Base-by-base conservation (phyloP, 495 filamentous ascomycete genomes). In the Xylaria curta region DNA sequence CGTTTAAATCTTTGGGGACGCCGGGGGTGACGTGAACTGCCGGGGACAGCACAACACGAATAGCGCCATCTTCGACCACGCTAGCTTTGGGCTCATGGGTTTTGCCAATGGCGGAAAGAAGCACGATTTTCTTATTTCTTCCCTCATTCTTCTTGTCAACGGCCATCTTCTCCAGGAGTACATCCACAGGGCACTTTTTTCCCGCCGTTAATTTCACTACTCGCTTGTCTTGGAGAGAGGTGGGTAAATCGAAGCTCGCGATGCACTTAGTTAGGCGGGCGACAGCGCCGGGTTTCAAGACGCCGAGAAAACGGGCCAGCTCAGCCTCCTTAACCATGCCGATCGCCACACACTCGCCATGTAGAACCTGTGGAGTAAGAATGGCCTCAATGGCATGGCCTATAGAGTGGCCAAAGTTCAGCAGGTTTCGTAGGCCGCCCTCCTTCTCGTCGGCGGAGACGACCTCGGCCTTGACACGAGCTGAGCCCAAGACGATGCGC, bases 131-230 rank as follows among this genome's bases (percentile, higher is more conserved):
- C 86, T 98, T 99, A 81, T 97, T 95, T 44, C 87, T 88, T 1
- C 96, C 96, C 42, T 97, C 92, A 68, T 99, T 99, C 88, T 99
- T 99, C 88, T 99, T 99, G 83, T 99, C 96, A 49, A 98, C 90
- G 3, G 90, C 94, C 96, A 99, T 99, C 79, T 97, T 95, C 70
- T 90, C 87, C 58, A 99, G 84, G 69, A 98, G 80, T 56, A 91
- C 89, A 72, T 98, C 94, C 13, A 98, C 93, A n/a, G 94, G 91
- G 79, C 97, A 99, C 74, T 91, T 87, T 80, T 96, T 98, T 38
- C 90, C 92, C 7, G 93, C 94, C 10, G 97, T 94, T 69, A 95
- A 86, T 77, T 92, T 93, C 64, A 90, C 88, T 49, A 99, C 89
- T n/a, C 89, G 89, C 76, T 93, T 89, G 82, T 98, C 94, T 65